Evolutionary conservation across 164 flowering plant species (phyloP), one percentile per base, ranked within the genome.

Genomic region (Magnolia changhungtana): DNA sequence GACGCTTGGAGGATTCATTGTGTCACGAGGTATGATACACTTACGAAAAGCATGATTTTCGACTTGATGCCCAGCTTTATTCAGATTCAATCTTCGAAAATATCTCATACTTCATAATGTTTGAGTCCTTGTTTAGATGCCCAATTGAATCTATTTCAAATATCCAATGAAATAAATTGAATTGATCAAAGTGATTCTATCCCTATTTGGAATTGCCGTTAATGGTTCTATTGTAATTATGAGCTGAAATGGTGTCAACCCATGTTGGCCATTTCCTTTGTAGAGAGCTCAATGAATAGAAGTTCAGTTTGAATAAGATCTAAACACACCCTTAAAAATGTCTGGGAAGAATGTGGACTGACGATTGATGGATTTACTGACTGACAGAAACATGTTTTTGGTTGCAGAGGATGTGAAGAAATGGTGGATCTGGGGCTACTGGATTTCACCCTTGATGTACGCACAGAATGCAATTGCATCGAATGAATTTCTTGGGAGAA

Each of bases 401-500:
- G 61, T 24, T 59, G 16, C 27, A 63, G 79, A 49, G 55, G 50
- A 72, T 37, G 58, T 77, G 20, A 72, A 61, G n/a, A 72, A 74
- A 31, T 87, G 89, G 91, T 87, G 88, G 91, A 81, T 83, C 76
- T 86, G 91, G 87, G 87, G 89, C 59, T 88, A 85, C 74, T 88
- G 90, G 90, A 24, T 74, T 27, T 88, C 90, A 14, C 90, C 90
- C 31, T 37, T 88, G 79, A 85, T 85, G 90, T 88, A 88, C 68
- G 90, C 72, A 59, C 88, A 86, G 80, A 88, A 85, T 74, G 86
- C 88, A 37, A 80, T 86, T 2, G 72, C 80, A 14, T 85, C 81
- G 50, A 86, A 85, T 79, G 89, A 86, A 76, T 88, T 88, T 77
- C 86, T 83, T 29, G 89, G 89, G 7, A 58, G 79, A 2, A 78